These are phyloP conservation scores for Vigna mungo DNA, from an alignment of 306 rosid species.

Conservation along the genomic window DNA sequence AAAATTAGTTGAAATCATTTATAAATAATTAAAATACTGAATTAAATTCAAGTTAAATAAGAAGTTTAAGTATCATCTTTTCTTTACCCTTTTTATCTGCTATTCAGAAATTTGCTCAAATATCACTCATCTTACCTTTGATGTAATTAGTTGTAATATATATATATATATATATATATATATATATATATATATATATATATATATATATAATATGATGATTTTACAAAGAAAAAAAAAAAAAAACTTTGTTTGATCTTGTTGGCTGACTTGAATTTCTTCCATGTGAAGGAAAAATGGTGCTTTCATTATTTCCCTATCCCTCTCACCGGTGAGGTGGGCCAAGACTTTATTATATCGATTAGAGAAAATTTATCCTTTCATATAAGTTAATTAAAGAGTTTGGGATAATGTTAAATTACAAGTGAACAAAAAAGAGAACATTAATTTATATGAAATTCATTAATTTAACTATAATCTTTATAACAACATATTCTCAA, in stretches of 20 bases:
- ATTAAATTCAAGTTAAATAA: neutral
- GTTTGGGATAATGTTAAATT: neutral
- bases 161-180: too few relatives aligned
- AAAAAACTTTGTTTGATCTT: neutral
- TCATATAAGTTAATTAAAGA: too few relatives aligned
- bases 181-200: too few relatives aligned
- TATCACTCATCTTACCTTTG: too few relatives aligned
- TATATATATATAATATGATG: neutral
- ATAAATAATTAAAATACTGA: neutral
- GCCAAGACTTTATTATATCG: neutral
- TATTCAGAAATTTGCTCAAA: neutral
- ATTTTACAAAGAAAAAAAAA: neutral
- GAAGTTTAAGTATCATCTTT: neutral
- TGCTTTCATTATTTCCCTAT: neutral
- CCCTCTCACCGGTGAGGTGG: conserved; percentile 1
- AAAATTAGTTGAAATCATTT: neutral
- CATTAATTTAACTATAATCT: neutral
- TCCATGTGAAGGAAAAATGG: conserved; percentile 5
- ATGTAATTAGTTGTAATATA: too few relatives aligned
- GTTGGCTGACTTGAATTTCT: conserved; percentile 12
- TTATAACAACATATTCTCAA: neutral
- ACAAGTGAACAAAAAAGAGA: neutral
- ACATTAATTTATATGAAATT: neutral
- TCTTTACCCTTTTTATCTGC: neutral
- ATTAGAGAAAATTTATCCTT: neutral